Base-by-base conservation (phyloP, 2,329 filamentous ascomycete species). In the Hirsutella minnesotensis region DNA sequence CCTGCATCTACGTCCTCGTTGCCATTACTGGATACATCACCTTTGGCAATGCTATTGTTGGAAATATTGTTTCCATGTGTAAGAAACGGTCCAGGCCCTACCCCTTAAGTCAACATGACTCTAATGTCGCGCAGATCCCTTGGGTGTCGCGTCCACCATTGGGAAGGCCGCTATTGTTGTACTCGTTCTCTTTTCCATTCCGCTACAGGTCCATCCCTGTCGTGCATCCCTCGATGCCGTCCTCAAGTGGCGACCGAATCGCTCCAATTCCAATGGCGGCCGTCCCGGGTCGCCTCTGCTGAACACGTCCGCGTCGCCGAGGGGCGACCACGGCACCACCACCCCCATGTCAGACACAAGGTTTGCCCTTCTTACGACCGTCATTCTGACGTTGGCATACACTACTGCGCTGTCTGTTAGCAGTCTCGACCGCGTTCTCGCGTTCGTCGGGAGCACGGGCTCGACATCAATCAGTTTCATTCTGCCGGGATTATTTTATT, bases 381-480 rank as follows among this genome's bases (percentile, higher is more conserved):
- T 76, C 4, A 89, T 98, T 51, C 79, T 98, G 41, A 73, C 94
- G 8, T 61, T 88, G 24, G 87, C 83, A 46, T 98, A 96, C 59
- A 72, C 86, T 44, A 86, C 86, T 8, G 88, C 92, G 20, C 86
- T 98, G 67, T 94, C 86, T 0, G 89, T 98, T 3, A 85, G 80
- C 18, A 92, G 83, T 12, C 73, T 98, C 3, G 89, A 95, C 58
- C 83, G 86, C 38, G 89, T 98, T 1, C 73, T 98, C 0, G 90
- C 92, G 0, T 98, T 95, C 53, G 92, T 98, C 10, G 92, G 92
- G 31, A 88, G 83, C 53, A 98, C 92, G 0, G 92, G 92, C 42
- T 90, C 83, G 41, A 98, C 92, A 0, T 87, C 86, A 47, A 98
- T 98, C 54, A 94, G 86, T 47, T 98, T 98, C 60, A 96, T 98